phyloP scores from a whole-genome alignment of 108 stramenopile species.

The Cylindrotheca closterium region DNA sequence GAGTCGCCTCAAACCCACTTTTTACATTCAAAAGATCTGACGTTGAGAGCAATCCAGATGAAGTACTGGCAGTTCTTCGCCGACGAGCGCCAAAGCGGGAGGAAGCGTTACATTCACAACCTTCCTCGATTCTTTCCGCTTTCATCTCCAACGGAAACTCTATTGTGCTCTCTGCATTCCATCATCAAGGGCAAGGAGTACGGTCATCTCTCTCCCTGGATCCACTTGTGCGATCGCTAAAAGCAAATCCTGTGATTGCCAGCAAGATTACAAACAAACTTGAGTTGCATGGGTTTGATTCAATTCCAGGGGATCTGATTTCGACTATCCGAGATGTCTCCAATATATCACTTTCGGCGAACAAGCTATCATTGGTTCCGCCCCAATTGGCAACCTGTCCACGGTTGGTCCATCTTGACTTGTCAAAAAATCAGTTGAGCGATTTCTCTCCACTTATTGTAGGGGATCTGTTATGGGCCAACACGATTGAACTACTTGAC shows the following conservation, averaged over 20 bases:
- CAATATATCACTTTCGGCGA: slow-evolving; percentile 10
- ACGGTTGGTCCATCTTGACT: slow-evolving; percentile 2
- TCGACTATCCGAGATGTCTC: slow-evolving; percentile 12
- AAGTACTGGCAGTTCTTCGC: slow-evolving; percentile 13
- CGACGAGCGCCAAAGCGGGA: slow-evolving; percentile 21
- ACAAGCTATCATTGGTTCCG: slow-evolving; percentile 7
- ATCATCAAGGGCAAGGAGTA: too few species aligned
- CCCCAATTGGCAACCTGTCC: slow-evolving; percentile 10
- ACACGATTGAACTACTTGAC: slow-evolving; percentile 11
- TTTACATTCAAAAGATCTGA: slow-evolving; percentile 9
- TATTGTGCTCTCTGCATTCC: background rate
- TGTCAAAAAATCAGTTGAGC: slow-evolving; percentile 16
- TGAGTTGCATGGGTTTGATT: slow-evolving; percentile 3
- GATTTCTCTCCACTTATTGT: background rate
- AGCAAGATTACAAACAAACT: slow-evolving; percentile 7
- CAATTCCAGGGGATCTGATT: slow-evolving; percentile 19
- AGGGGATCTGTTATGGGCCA: slow-evolving; percentile 7
- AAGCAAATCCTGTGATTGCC: background rate
- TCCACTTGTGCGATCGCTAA: slow-evolving; percentile 2
- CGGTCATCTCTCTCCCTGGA: too few species aligned
- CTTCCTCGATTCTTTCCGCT: background rate
- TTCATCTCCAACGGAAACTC: background rate
- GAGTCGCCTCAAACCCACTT: slow-evolving; percentile 24
- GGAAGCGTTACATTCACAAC: background rate
- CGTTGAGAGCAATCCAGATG: slow-evolving; percentile 3